Base-by-base conservation (phyloP, 352 stramenopile species). In the Plasmopara muralis region DNA sequence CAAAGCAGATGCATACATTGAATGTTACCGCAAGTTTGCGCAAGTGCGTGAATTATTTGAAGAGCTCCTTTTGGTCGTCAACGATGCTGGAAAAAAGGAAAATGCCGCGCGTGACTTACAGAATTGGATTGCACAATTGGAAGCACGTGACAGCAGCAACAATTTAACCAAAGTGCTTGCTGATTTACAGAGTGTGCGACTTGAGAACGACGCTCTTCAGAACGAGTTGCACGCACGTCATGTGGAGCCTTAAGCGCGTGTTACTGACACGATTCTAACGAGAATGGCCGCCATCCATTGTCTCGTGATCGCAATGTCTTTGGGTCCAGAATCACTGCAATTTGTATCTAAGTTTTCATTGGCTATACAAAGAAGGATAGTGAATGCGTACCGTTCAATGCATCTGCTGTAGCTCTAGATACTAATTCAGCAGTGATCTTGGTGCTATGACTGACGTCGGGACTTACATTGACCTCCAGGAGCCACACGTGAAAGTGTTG, bases 381-480 rank as follows among this genome's bases (percentile, higher is more conserved):
- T 35, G 16, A n/a, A 10, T 34, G n/a, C 43, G n/a, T 28, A 49
- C 43, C 43, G 28, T 82, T 65, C 0, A 92, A 54, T 0, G 70
- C 50, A 12, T 85, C 72, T 20, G 34, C 40, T 2, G 79, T 89
- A 6, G 81, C 78, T 33, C 56, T 53, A 6, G 81, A 68, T 18
- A 77, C 81, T 8, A 92, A 41, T 5, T 64, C 53, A 13, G 66
- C 68, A 0, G 77, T 89, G 25, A 89, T 61, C 5, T 25, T 18
- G 0, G 78, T 89, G 51, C 80, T 91, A 54, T 90, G 80, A 58
- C 80, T 93, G 9, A 94, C 70, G 50, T 95, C 85, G 0, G 85
- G 85, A 57, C 80, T 93, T 6, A 95, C 82, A 51, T 95, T 95
- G 14, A 93, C 85, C 43, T 95, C 85, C 2, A 95, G 62, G 6